Conservation (phyloP, 192 early-diverging fungal genomes). For the Coemansia sp. region DNA sequence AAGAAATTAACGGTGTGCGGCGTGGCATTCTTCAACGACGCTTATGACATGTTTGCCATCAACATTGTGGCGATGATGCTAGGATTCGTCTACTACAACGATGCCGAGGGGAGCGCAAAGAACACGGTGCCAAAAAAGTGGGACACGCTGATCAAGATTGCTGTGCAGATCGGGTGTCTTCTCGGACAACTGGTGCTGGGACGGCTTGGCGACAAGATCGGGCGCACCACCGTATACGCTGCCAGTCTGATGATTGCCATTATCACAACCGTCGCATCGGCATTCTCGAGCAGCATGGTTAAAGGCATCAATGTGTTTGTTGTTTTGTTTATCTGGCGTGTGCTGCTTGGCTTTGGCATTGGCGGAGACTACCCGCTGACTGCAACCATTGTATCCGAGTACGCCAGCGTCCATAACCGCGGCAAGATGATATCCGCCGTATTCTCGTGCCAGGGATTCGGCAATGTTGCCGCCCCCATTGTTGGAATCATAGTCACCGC, state of each 20-base stretch:
- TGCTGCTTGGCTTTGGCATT: slow-evolving; percentile 90
- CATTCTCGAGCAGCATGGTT: slow-evolving; percentile 69
- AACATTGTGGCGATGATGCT: slow-evolving; percentile 89
- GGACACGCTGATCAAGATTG: slow-evolving; percentile 86
- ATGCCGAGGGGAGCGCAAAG: slow-evolving; percentile 30
- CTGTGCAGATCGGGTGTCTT: slow-evolving; percentile 86
- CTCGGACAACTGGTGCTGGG: slow-evolving; percentile 92
- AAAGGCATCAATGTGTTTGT: slow-evolving; percentile 67
- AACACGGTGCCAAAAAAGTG: slow-evolving; percentile 65
- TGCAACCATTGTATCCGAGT: slow-evolving; percentile 92
- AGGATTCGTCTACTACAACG: slow-evolving; percentile 65
- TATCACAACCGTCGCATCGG: slow-evolving; percentile 77
- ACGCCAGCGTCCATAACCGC: slow-evolving; percentile 73
- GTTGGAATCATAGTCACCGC: slow-evolving; percentile 73
- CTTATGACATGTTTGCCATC: slow-evolving; percentile 96
- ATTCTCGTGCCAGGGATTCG: slow-evolving; percentile 94
- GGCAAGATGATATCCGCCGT: slow-evolving; percentile 89
- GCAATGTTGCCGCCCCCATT: slow-evolving; percentile 77
- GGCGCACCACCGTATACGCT: slow-evolving; percentile 89
- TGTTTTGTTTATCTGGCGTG: slow-evolving; percentile 85
- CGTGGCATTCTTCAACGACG: slow-evolving; percentile 88
- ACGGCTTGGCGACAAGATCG: slow-evolving; percentile 82
- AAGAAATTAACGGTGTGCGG: slow-evolving; percentile 73
- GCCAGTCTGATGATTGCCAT: slow-evolving; percentile 90
- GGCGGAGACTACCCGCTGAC: slow-evolving; percentile 96